Base-by-base conservation (phyloP, 192 early-diverging fungal genomes). In the Coemansia sp. region DNA sequence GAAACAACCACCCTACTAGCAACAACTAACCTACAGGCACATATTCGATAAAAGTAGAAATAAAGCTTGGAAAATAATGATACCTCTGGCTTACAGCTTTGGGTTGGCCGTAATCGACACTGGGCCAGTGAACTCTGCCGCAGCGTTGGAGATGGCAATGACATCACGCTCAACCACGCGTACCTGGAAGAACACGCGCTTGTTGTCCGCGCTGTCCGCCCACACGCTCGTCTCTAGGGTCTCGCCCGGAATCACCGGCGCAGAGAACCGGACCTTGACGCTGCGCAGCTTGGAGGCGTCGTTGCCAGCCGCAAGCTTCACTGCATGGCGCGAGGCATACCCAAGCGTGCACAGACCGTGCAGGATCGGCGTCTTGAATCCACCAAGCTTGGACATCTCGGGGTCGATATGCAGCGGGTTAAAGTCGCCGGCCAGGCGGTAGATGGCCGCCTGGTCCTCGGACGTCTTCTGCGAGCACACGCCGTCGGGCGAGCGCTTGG, bases 341-440 rank as follows among this genome's bases (percentile, higher is more conserved):
- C 92, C 95, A 66, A 91, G 92, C 8, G 88, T 81, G 78, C 89
- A 93, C 52, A 99, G 80, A 25, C 95, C 95, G 60, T 99, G 97
- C 32, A 98, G 77, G 59, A 99, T 98, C 3, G 96, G 96, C 10
- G 87, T 85, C 29, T 97, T 87, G 68, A 97, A 99, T 14, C 94
- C 94, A 43, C 91, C 96, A 43, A 96, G 79, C 30, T 81, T 78
- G 28, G 88, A 83, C 91, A 98, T 93, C 21, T 82, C 75, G 3
- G 96, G 95, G 68, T 98, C 95, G 57, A 99, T 89, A 64, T 99
- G 96, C 51, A 99, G 77, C 53, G 96, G 96, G 71, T 99, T 99
- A 69, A 67, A 86, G 76, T 99, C 96, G 50, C 95, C 96, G 7
- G 82, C 84, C 47, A 98, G 76, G 34, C 92, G 91, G 81, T 99